Evolutionary conservation across 2,329 filamentous ascomycete species (phyloP), one percentile per base, ranked within the genome.

Genomic region (Ophiosphaerella korrae): DNA sequence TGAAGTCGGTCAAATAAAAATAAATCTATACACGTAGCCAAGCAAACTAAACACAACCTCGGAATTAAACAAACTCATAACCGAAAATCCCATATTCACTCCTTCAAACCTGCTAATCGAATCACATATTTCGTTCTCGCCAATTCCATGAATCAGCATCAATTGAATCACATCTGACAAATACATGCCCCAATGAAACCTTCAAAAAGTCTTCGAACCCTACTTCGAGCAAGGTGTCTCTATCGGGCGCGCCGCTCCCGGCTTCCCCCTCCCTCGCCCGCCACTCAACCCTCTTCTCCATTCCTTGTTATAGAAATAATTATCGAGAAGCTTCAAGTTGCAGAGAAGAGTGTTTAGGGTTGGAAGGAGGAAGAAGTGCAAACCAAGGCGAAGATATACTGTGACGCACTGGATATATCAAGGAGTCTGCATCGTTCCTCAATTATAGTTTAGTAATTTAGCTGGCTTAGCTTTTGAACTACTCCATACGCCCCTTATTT

Each of bases 261-360:
- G 84, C 14, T 74, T n/a, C n/a, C 82, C 47, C 72, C 3, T 76
- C 83, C 1, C 74, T 85, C 8, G 67, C 72, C 13, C 78, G 78
- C 32, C 78, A 78, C n/a, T 75, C 80, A 0, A 80, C 78, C 6
- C 76, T 80, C 14, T 86, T 85, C 67, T 75, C 81, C 1, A 71
- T 73, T 34, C 80, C 83, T 18, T 18, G 18, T 18, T 18, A 18
- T 18, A 18, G 18, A 29, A 1, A 14, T 42, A 45, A 48, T 50
- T 3, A 76, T 80, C 40, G 79, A 81, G 55, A 79, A 75, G 1
- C 79, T 80, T 57, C 75, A 76, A 48, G 71, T 76, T 34, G 76
- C 78, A 12, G 75, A 77, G 56, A 75, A 66, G 53, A 74, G 73
- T 16, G 60, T 80, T 18, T 69, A 74, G 44, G 78, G 80, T 55